These are phyloP conservation scores for Isabelozyma pseudorhagii DNA, from an alignment of 805 yeast species.

Conservation along the genomic window DNA sequence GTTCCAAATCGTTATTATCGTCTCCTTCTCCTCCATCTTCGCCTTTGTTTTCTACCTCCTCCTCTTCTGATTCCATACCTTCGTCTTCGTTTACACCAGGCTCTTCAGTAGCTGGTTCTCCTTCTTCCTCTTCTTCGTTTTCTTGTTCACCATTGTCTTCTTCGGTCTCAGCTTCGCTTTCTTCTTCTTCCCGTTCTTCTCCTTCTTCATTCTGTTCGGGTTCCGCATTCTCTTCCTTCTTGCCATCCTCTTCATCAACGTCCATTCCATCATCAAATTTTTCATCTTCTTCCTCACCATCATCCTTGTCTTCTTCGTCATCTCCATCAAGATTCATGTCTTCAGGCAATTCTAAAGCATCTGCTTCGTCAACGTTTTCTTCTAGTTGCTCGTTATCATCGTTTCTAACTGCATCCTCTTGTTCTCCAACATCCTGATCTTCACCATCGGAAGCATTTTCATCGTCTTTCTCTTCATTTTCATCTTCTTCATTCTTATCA, in stretches of 20 bases:
- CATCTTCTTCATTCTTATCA: constrained; percentile 33
- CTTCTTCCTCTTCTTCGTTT: constrained; percentile 11
- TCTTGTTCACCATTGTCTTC: constrained; percentile 26
- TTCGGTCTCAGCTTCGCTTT: constrained; percentile 27
- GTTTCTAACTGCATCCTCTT: constrained; percentile 72
- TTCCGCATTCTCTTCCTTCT: constrained; percentile 21
- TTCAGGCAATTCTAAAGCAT: constrained; percentile 86
- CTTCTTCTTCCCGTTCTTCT: constrained; percentile 25
- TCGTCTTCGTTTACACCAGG: constrained; percentile 26
- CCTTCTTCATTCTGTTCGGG: constrained; percentile 21
- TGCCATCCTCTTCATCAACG: constrained; percentile 22
- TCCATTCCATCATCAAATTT: constrained; percentile 21
- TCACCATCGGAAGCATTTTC: constrained; percentile 55
- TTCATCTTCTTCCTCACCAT: constrained; percentile 43
- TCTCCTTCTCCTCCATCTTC: constrained; percentile 36
- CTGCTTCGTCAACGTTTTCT: constrained; percentile 74
- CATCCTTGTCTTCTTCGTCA: constrained; percentile 48
- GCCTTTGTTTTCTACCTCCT: constrained; percentile 22
- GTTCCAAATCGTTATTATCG: constrained; percentile 26
- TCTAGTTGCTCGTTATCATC: constrained; percentile 71
- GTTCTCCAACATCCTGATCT: constrained; percentile 77
- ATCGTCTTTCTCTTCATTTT: constrained; percentile 41
- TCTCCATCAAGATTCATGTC: constrained; percentile 87
- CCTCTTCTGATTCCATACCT: constrained; percentile 24
- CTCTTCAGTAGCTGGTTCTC: constrained; percentile 17